Base-by-base conservation (phyloP, 345 rosid species). In the Citrus maxima region DNA sequence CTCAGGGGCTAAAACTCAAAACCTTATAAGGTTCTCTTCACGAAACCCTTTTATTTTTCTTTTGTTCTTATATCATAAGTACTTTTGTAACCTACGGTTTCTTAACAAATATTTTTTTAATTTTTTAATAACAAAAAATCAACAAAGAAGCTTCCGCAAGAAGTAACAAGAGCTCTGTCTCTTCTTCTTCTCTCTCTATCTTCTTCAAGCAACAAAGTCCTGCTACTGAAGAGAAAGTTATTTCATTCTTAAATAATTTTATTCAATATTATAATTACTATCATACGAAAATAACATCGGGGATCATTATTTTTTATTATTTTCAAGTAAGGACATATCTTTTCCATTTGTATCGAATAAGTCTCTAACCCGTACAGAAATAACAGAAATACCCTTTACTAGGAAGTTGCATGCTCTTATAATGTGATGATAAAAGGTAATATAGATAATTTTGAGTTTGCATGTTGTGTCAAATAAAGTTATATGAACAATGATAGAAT, bases 141-240 rank as follows among this genome's bases (percentile, higher is more conserved):
- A 67, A 81, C 78, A 73, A 77, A 84, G 85, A 87, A 82, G 68
- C 89, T 86, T 89, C 87, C 19, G 74, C 76, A 4, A 77, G 78
- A 87, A 89, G 89, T 77, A 77, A 86, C 78, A 75, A 80, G 86
- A 80, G 78, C 81, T 74, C 80, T 37, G 66, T 56, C 27, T 35
- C 46, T 75, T 30, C 67, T 28, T 62, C 78, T 74, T 72, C 81
- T 64, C 70, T 63, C 73, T 78, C 77, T 80, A 37, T 34, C 14
- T 25, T 24, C 40, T 59, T 24, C 65, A 32, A 74, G 55, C 27
- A 66, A 35, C 80, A 30, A n/a, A 67, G 38, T 76, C 18, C 70
- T 22, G 49, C 9, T 77, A 78, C 24, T 32, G 30, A 80, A 79
- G 24, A 42, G 73, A 78, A 72, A 71, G 63, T 16, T 42, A 67